Conservation (phyloP, 805 yeast genomes). For the Hanseniaspora hatyaiensis region DNA sequence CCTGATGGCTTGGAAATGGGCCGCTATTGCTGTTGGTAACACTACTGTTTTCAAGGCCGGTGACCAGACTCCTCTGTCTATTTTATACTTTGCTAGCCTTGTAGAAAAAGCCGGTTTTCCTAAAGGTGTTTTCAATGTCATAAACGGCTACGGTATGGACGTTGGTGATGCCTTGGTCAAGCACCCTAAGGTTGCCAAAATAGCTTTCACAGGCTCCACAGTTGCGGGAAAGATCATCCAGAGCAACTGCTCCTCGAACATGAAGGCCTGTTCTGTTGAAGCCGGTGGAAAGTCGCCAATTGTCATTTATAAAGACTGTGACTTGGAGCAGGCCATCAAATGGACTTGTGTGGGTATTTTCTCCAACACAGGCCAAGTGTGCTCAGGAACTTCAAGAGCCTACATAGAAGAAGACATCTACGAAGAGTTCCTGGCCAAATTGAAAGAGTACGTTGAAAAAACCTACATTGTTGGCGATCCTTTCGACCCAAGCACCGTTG, state of each 20-base stretch:
- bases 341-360: slow-evolving; percentile 59
- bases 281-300: slow-evolving; percentile 67
- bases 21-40: slow-evolving; percentile 72
- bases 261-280: slow-evolving; percentile 56
- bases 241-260: slow-evolving; percentile 45
- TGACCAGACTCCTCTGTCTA: slow-evolving; percentile 64
- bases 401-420: slow-evolving; percentile 46
- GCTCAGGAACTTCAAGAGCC: slow-evolving; percentile 56
- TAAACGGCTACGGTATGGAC: slow-evolving; percentile 56
- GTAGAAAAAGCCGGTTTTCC: slow-evolving; percentile 63
- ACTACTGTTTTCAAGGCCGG: slow-evolving; percentile 60
- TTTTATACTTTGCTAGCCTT: slow-evolving; percentile 47
- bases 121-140: slow-evolving; percentile 60
- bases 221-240: slow-evolving; percentile 57
- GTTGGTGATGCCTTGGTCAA: slow-evolving; percentile 59
- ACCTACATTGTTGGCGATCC: slow-evolving; percentile 46
- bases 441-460: slow-evolving; percentile 36
- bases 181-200: slow-evolving; percentile 47
- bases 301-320: slow-evolving; percentile 51
- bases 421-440: slow-evolving; percentile 40
- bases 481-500: slow-evolving; percentile 36
- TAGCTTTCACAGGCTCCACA: slow-evolving; percentile 58
- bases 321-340: slow-evolving; percentile 51
- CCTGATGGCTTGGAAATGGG: slow-evolving; percentile 73
- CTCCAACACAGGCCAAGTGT: slow-evolving; percentile 56